Conservation (phyloP, 179 eudicot species). For the Vitellaria paradoxa region DNA sequence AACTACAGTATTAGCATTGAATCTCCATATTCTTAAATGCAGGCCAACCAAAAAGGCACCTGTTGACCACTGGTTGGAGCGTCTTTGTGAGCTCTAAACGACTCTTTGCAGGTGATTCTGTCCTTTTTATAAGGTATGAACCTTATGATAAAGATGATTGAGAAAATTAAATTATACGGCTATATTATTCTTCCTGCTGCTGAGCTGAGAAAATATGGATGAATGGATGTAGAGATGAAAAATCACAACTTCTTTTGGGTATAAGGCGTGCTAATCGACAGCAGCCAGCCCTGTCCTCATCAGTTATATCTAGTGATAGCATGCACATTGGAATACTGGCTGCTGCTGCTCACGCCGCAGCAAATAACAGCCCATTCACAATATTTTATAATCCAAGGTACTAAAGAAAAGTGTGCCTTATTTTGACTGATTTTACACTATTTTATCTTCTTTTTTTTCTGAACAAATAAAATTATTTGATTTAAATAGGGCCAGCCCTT, state of each 20-base stretch:
- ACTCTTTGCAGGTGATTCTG: conserved; percentile 92
- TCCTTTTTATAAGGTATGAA: conserved; percentile 94
- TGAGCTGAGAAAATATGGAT: conserved; percentile 19
- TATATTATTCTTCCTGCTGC: conserved; percentile 5
- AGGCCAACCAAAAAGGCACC: conserved; percentile 99
- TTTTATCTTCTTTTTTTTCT: not conserved
- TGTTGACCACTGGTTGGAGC: conserved; percentile 98
- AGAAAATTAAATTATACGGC: not conserved
- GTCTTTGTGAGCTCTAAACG: conserved; percentile 93
- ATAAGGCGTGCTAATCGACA: conserved; percentile 85
- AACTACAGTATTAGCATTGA: not conserved
- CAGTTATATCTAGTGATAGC: conserved; percentile 99
- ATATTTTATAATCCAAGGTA: conserved; percentile 98
- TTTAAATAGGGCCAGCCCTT: conserved; percentile 82
- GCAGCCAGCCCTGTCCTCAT: conserved; percentile 94
- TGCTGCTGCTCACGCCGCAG: conserved; percentile 99
- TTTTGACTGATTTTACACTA: not conserved
- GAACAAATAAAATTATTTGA: not conserved
- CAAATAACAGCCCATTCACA: conserved; percentile 92
- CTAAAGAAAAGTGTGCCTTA: not conserved
- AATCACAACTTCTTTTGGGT: conserved; percentile 92
- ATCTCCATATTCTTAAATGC: conserved; percentile 16
- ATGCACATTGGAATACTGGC: conserved; percentile 99
- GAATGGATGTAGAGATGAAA: conserved; percentile 74
- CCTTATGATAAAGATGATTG: not conserved